These are phyloP conservation scores for Fabrea salina DNA, from an alignment of 169 alveolate species.

Conservation along the genomic window DNA sequence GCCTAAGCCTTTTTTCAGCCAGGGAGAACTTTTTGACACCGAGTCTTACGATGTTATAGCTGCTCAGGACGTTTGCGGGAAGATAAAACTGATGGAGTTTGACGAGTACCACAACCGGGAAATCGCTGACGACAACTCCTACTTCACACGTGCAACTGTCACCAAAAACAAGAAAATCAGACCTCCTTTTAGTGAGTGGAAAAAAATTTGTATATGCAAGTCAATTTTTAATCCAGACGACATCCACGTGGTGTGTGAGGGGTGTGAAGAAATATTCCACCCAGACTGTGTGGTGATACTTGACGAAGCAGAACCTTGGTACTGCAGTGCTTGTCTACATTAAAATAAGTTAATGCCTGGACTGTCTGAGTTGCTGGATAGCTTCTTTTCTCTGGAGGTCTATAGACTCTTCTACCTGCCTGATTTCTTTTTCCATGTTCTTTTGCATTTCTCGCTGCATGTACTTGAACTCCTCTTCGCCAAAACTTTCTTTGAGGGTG, in stretches of 20 bases:
- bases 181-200: conserved; percentile 56
- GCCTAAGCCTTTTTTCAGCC: neutral
- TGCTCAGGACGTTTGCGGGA: neutral
- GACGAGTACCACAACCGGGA: conserved; percentile 40
- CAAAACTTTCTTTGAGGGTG: neutral
- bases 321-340: neutral
- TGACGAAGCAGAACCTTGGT: neutral
- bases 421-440: neutral
- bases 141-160: conserved; percentile 44
- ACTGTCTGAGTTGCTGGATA: too few species aligned
- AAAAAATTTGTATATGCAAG: conserved; percentile 52
- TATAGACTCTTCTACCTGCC: neutral
- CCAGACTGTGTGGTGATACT: conserved; percentile 58
- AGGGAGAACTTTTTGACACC: neutral
- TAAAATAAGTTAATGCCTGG: too few species aligned
- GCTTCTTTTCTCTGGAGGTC: conserved; percentile 8
- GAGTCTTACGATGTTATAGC: neutral
- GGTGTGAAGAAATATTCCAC: conserved; percentile 59
- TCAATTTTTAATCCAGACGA: conserved; percentile 63
- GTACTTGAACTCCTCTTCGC: neutral
- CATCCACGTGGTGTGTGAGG: conserved; percentile 60
- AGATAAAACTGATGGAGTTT: conserved; percentile 20
- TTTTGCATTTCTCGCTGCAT: neutral
- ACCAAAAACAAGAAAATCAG: conserved; percentile 25
- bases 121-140: conserved; percentile 32